phyloP scores from a whole-genome alignment of 2,329 filamentous ascomycete species.

The Fusarium sp. region DNA sequence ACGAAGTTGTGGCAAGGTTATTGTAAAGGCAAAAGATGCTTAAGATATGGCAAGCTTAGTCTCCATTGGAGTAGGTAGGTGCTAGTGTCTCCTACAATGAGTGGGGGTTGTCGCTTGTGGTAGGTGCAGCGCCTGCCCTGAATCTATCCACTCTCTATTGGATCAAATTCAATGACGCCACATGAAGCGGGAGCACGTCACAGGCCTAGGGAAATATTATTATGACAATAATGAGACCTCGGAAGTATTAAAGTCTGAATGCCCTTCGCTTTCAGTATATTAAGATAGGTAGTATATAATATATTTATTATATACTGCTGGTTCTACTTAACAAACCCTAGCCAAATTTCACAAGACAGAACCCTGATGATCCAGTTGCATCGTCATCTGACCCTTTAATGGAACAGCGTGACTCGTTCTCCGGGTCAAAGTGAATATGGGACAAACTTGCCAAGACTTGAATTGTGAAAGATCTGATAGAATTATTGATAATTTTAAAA shows the following conservation, averaged over 20 bases:
- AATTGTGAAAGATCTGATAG: neutral
- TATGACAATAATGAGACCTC: neutral
- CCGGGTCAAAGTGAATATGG: neutral
- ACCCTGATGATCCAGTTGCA: neutral
- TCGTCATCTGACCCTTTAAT: constrained; percentile 19
- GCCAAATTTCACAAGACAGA: neutral
- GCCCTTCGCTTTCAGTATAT: neutral
- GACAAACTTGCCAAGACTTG: neutral
- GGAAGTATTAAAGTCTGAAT: constrained; percentile 6
- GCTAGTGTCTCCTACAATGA: constrained; percentile 4
- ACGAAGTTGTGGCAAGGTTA: neutral
- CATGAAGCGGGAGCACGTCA: constrained; percentile 14
- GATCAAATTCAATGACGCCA: constrained; percentile 37
- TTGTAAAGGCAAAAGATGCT: constrained; percentile 8
- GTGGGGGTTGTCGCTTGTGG: constrained; percentile 8
- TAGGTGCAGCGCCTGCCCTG: no score
- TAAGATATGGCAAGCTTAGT: constrained; percentile 25
- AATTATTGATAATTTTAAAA: neutral
- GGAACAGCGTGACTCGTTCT: neutral
- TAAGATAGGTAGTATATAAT: neutral
- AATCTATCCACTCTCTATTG: neutral
- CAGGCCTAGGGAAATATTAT: constrained; percentile 2
- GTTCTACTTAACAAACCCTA: neutral
- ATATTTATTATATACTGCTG: neutral
- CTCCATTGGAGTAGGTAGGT: no score